These are phyloP conservation scores for Alternaria angustiovoidea DNA, from an alignment of 2,329 filamentous ascomycete genomes.

Conservation along the genomic window DNA sequence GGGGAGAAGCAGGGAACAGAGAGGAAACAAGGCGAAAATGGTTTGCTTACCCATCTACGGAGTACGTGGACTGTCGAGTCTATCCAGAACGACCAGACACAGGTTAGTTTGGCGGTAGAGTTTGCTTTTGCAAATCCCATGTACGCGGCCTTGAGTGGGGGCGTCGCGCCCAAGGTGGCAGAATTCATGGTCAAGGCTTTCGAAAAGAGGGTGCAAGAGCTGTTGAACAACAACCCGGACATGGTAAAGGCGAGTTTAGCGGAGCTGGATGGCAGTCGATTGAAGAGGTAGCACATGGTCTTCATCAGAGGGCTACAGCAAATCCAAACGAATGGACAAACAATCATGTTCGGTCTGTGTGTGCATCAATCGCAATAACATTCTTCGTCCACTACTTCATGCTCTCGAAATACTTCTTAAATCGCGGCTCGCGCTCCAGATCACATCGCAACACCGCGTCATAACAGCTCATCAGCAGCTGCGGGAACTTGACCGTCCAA, in stretches of 20 bases:
- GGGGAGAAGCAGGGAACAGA: constrained; percentile 3
- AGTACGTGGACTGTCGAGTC: constrained; percentile 72
- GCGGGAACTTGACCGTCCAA: constrained; percentile 82
- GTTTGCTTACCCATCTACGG: constrained; percentile 71
- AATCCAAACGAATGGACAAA: not conserved
- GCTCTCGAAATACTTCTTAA: constrained; percentile 18
- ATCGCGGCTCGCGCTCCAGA: constrained; percentile 14
- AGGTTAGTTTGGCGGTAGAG: constrained; percentile 77
- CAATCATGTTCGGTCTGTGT: not conserved
- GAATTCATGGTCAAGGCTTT: constrained; percentile 93
- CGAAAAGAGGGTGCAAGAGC: constrained; percentile 75
- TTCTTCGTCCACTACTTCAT: constrained; percentile 5
- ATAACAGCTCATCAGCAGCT: constrained; percentile 80
- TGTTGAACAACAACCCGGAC: constrained; percentile 49
- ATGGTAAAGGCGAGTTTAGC: constrained; percentile 35
- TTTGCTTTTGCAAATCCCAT: constrained; percentile 91
- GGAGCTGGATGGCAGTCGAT: constrained; percentile 37
- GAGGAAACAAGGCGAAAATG: constrained; percentile 16
- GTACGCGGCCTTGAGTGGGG: constrained; percentile 81
- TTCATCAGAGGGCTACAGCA: not conserved
- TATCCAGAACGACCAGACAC: constrained; percentile 63
- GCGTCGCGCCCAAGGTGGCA: constrained; percentile 84
- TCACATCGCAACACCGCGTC: constrained; percentile 46
- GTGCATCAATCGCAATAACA: not conserved
- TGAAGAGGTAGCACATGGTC: constrained; percentile 21